Percentiles rank a stretch among this genome's conserved stretches.
phyloP scores from a whole-genome alignment of 1,284 basidiomycete species.

The Vanrija pseudolonga region DNA sequence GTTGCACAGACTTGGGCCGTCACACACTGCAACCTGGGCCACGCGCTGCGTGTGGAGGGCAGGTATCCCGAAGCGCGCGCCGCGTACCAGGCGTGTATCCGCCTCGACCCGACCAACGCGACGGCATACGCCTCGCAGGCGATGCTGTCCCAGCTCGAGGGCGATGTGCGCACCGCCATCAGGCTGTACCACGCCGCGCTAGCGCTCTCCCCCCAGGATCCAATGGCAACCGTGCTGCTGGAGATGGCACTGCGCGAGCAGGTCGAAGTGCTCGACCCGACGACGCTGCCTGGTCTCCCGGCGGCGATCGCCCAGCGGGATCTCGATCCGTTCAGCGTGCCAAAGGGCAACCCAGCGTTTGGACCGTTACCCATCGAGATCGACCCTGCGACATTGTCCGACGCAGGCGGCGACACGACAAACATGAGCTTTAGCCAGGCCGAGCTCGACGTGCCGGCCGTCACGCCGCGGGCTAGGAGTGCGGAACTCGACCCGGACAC shows the following conservation, averaged over 20 bases:
- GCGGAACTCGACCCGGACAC: conserved; percentile 2
- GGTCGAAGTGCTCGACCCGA: conserved; percentile 39
- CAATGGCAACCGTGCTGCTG: conserved; percentile 76
- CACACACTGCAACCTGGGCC: conserved; percentile 86
- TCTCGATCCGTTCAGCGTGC: conserved; percentile 44
- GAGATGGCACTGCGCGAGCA: conserved; percentile 68
- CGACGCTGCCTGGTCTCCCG: conserved; percentile 37
- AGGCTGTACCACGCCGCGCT: conserved; percentile 85
- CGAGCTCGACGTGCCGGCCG: background rate
- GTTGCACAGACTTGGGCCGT: conserved; percentile 77
- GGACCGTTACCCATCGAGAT: conserved; percentile 35
- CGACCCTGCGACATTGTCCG: conserved; percentile 26
- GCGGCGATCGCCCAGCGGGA: conserved; percentile 27
- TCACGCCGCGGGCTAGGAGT: background rate
- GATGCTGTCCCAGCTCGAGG: conserved; percentile 71
- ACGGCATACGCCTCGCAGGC: conserved; percentile 78
- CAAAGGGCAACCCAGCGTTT: conserved; percentile 39
- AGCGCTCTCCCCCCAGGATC: conserved; percentile 78
- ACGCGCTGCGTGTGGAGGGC: conserved; percentile 74
- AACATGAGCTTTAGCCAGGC: background rate
- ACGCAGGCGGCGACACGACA: conserved; percentile 23
- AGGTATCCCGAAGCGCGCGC: conserved; percentile 65
- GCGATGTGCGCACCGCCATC: conserved; percentile 72
- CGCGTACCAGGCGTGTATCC: conserved; percentile 70
- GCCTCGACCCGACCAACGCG: conserved; percentile 72